phyloP scores from a whole-genome alignment of 176 grass and related monocot genomes.

The Triticum urartu region DNA sequence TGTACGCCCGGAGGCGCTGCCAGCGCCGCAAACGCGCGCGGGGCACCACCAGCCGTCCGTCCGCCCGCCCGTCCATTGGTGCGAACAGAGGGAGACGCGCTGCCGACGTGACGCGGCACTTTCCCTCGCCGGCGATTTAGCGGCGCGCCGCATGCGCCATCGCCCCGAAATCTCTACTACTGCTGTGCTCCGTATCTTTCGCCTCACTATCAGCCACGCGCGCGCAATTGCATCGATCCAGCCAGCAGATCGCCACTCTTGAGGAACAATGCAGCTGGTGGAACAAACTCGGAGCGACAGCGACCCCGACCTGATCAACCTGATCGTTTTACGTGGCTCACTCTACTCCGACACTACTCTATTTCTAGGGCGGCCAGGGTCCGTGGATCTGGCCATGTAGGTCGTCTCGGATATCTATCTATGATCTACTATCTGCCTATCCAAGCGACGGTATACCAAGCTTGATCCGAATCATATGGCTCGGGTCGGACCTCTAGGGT shows the following conservation, averaged over 20 bases:
- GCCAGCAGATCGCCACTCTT: no score
- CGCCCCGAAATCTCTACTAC: neutral
- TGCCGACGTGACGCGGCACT: neutral
- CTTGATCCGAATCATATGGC: no score
- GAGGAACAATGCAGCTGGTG: neutral
- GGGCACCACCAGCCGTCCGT: neutral
- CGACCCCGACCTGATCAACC: neutral
- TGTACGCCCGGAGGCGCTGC: no score
- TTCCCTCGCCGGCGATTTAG: neutral
- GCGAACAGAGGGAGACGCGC: neutral
- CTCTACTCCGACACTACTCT: neutral
- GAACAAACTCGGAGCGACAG: neutral
- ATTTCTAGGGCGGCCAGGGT: neutral
- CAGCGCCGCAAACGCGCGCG: conserved; percentile 29
- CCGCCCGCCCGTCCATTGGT: neutral
- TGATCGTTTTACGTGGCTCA: neutral
- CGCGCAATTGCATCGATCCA: neutral
- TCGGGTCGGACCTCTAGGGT: no score
- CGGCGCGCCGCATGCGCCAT: neutral
- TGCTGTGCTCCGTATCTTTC: neutral
- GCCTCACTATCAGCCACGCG: neutral
- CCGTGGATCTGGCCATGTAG: neutral
- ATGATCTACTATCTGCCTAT: no score
- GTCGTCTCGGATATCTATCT: neutral
- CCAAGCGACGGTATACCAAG: neutral